A percentile compares a stretch with the other conserved stretches of the same genome.
Evolutionary conservation across 1,284 basidiomycete species (phyloP).

Genomic region (Hemileccinum hortonii): DNA sequence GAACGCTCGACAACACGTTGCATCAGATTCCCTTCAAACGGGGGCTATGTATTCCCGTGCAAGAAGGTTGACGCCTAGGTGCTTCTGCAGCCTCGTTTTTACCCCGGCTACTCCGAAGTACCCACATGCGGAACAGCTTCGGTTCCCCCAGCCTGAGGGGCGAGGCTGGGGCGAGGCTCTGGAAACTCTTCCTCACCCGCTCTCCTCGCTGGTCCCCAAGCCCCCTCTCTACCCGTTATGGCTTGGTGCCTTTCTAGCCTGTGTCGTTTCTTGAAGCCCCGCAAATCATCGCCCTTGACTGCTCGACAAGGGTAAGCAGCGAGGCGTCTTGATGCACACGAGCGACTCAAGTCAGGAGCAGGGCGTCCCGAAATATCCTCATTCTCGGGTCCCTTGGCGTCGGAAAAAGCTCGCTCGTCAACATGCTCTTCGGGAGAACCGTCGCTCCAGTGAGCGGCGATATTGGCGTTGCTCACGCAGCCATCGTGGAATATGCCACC

Average conservation of each 20-base stretch:
- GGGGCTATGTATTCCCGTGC: not conserved
- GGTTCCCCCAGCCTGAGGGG: too few relatives aligned
- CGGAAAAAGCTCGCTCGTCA: constrained; percentile 31
- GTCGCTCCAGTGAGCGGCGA: constrained; percentile 23
- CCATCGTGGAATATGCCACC: constrained; percentile 19
- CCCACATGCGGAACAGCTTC: too few relatives aligned
- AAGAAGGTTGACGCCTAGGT: not conserved
- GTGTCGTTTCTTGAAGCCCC: constrained; percentile 1
- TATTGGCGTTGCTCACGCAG: constrained; percentile 20
- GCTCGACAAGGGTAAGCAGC: constrained; percentile 13
- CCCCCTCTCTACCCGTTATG: too few relatives aligned
- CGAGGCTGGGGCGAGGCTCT: too few relatives aligned
- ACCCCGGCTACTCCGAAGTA: not conserved
- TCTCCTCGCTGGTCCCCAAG: too few relatives aligned
- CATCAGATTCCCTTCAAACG: too few relatives aligned
- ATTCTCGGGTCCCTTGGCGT: constrained; percentile 29
- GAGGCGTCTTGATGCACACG: not conserved
- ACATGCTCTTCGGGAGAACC: constrained; percentile 22
- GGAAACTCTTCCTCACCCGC: too few relatives aligned
- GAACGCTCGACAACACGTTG: constrained; percentile 1
- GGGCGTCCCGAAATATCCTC: constrained; percentile 20
- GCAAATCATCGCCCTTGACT: not conserved
- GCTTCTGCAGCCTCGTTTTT: not conserved
- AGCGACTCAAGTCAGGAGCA: constrained; percentile 7
- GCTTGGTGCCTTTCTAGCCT: not conserved